Conservation (phyloP, 164 flowering plant genomes). For the Piper betle region DNA sequence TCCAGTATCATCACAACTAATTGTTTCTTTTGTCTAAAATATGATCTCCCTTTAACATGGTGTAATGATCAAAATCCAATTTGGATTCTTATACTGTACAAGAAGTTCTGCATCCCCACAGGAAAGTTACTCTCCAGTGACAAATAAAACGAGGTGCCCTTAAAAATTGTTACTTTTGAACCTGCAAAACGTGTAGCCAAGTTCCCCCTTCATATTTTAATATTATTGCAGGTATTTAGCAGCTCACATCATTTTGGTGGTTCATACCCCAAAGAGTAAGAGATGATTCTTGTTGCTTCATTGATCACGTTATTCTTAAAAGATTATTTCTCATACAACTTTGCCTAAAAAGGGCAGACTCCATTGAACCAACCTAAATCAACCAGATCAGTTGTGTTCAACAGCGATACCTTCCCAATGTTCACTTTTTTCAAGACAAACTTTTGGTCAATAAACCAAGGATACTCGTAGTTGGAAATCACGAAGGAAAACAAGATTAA, state of each 20-base stretch:
- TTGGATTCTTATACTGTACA: neutral
- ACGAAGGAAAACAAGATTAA: neutral
- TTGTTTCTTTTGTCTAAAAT: too few relatives aligned
- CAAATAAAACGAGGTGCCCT: neutral
- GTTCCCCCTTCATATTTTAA: neutral
- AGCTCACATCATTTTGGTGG: neutral
- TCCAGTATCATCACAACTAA: too few relatives aligned
- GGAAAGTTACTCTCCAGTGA: neutral
- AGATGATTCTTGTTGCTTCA: neutral
- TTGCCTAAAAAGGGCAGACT: too few relatives aligned
- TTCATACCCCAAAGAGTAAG: neutral
- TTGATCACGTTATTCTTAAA: neutral
- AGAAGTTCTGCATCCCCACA: neutral
- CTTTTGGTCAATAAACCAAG: too few relatives aligned
- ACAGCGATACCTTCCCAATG: too few relatives aligned
- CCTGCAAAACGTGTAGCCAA: too few relatives aligned
- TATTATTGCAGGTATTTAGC: neutral
- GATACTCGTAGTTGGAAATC: neutral
- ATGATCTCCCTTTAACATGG: too few relatives aligned
- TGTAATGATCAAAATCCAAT: too few relatives aligned
- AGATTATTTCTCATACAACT: neutral
- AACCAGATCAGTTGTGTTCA: too few relatives aligned
- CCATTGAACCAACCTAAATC: too few relatives aligned
- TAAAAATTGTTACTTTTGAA: neutral
- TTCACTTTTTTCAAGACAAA: too few relatives aligned